phyloP scores from a whole-genome alignment of 148 eudicot genomes.

The Camellia japonica region DNA sequence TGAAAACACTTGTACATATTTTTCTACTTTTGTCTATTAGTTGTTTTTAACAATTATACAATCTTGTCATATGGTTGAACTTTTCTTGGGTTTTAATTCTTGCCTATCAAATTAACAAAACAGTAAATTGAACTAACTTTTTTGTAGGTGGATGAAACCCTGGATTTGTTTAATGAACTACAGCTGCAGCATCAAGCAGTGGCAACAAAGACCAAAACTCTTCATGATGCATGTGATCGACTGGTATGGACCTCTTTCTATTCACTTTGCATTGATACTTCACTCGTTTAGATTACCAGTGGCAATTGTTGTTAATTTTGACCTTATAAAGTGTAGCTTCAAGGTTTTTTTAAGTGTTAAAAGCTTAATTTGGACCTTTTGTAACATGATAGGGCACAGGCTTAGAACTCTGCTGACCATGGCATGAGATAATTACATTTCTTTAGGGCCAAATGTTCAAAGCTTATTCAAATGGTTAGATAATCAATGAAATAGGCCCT shows the following conservation, averaged over 20 bases:
- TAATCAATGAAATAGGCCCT: neutral
- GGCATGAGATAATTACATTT: neutral
- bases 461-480: neutral
- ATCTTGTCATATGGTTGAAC: no score
- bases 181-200: constrained; percentile 96
- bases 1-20: neutral
- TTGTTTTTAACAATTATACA: no score
- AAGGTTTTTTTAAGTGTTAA: neutral
- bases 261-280: constrained; percentile 2
- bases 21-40: no score
- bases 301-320: neutral
- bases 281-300: neutral
- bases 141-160: constrained; percentile 91
- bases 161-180: constrained; percentile 84
- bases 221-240: constrained; percentile 98
- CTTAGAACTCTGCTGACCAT: neutral
- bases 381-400: neutral
- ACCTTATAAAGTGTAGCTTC: neutral
- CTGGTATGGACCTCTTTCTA: constrained; percentile 49
- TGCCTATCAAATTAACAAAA: no score
- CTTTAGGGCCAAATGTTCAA: neutral
- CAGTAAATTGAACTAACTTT: constrained; percentile 16
- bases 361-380: neutral
- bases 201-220: constrained; percentile 91
- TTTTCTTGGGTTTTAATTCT: no score